These are phyloP conservation scores for Sporothrix mexicana DNA, from an alignment of 2,329 filamentous ascomycete genomes.

Conservation along the genomic window DNA sequence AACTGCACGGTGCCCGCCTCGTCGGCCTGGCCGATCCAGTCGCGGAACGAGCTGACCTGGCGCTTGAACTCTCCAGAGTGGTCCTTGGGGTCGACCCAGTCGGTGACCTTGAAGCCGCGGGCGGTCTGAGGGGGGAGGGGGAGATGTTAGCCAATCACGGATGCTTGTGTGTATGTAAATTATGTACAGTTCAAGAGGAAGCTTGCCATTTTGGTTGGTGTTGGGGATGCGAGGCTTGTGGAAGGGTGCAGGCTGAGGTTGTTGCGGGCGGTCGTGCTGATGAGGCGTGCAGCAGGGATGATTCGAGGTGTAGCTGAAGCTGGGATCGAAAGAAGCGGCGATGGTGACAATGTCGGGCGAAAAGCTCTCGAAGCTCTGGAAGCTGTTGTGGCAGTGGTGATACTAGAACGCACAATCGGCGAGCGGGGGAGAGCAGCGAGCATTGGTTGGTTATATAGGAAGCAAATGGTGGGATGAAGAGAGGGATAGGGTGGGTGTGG, in stretches of 20 bases:
- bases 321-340: not conserved
- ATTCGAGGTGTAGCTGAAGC: not conserved
- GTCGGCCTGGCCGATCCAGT: conserved; percentile 64
- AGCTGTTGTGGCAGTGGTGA: not conserved
- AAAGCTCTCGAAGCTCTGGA: not conserved
- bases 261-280: not conserved
- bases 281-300: not conserved
- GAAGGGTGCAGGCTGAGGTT: not conserved
- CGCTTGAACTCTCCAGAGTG: conserved; percentile 92
- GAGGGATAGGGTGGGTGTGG: not conserved
- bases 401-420: conserved; percentile 31
- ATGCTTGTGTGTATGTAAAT: too few species aligned
- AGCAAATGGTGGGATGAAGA: not conserved
- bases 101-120: conserved; percentile 63
- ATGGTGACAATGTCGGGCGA: not conserved
- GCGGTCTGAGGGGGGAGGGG: conserved; percentile 30
- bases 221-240: not conserved
- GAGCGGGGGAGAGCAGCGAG: conserved; percentile 30
- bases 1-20: conserved; percentile 71
- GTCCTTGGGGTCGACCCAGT: conserved; percentile 81
- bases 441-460: conserved; percentile 32
- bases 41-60: conserved; percentile 80
- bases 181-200: not conserved
- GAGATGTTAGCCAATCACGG: too few species aligned
- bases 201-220: conserved; percentile 31